Percentiles rank a stretch among this genome's conserved stretches.
phyloP scores from a whole-genome alignment of 176 grass and related monocot species.

The Lolium perenne region DNA sequence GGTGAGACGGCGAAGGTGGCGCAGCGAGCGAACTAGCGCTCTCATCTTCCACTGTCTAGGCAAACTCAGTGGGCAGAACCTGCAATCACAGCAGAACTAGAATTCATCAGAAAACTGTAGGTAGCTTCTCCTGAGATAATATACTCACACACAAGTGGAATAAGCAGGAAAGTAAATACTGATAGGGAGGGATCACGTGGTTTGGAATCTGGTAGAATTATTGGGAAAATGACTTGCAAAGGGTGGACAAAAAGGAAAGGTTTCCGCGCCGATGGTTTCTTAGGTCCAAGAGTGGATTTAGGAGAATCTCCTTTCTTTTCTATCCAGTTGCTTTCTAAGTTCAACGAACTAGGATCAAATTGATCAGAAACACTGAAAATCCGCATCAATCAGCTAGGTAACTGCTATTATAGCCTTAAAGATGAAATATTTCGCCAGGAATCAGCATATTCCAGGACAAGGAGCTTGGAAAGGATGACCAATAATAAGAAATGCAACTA shows the following conservation, averaged over 20 bases:
- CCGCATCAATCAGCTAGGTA: no score
- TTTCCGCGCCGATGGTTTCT: not conserved
- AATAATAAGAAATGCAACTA: not conserved
- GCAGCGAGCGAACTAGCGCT: conserved; percentile 55
- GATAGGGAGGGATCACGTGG: conserved; percentile 1
- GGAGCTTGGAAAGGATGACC: not conserved
- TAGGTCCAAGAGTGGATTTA: not conserved
- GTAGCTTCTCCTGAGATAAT: conserved; percentile 26
- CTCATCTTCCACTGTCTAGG: conserved; percentile 62
- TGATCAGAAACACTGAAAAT: no score
- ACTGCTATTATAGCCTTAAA: no score
- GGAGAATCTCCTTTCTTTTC: not conserved
- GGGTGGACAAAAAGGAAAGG: not conserved
- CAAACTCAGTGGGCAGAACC: conserved; percentile 20
- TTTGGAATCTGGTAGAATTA: not conserved
- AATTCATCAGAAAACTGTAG: conserved; percentile 3
- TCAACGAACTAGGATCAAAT: no score
- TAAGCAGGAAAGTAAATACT: conserved; percentile 36
- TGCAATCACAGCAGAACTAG: conserved; percentile 27
- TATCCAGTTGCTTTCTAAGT: not conserved
- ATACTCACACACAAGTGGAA: conserved; percentile 36
- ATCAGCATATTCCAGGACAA: no score
- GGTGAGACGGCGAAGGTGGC: conserved; percentile 45
- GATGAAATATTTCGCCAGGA: no score
- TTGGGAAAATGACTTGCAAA: conserved; percentile 14